Base-by-base conservation (phyloP, 352 stramenopile species). In the Globisporangium nagaii region DNA sequence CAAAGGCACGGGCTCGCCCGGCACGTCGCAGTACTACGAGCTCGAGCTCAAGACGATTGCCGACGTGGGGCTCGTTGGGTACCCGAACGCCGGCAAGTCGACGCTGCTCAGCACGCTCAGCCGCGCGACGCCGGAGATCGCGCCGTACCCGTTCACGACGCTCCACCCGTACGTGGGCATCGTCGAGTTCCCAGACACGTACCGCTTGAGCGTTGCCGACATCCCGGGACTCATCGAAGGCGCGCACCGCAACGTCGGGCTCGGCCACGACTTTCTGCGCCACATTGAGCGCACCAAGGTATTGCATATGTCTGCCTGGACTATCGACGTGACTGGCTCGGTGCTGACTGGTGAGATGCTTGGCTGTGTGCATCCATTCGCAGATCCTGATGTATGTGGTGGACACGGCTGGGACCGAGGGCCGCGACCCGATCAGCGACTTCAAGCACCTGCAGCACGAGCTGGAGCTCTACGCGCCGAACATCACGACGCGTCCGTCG, bases 221-320 rank as follows among this genome's bases (percentile, higher is more conserved):
- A 93, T 96, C 47, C 87, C 87, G 4, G 87, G 87, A 15, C 72
- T 96, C 35, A 95, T 96, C 40, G 85, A 96, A 51, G 87, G 87
- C 24, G 97, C 97, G 0, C 85, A 98, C 50, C 75, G 85, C 11
- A 98, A 98, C 58, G 90, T 96, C 50, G 97, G 97, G n/a, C 75
- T 99, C n/a, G 97, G 97, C 25, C 90, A 97, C 58, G 92, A 97
- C 35, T 99, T 99, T 64, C 69, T 99, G 49, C 77, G 96, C 22
- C 97, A 99, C 71, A 98, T 99, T 42, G 95, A 99, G 69, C 90
- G 97, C 31, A 99, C 97, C 60, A 96, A 97, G 61, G 94, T 98
- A 57, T 54, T 40, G 19, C 30, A 24, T 34, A 19, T 17, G 24
- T n/a, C n/a, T n/a, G n/a, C n/a, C n/a, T n/a, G n/a, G n/a, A n/a